phyloP scores from a whole-genome alignment of 2,329 filamentous ascomycete genomes.

The Aspergillus ochraceoroseus region DNA sequence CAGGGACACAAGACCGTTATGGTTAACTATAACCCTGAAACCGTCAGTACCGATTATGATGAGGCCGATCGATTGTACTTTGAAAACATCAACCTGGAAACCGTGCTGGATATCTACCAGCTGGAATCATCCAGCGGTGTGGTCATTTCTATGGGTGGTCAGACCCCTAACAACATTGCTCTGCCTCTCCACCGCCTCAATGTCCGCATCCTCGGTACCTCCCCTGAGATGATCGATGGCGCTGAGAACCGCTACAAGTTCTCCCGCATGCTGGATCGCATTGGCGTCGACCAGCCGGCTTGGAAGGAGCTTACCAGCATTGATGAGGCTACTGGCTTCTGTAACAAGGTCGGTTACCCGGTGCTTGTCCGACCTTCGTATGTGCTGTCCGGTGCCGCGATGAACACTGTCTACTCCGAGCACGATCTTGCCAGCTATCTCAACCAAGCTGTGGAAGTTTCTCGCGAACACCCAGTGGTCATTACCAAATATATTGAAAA shows the following conservation, averaged over 20 bases:
- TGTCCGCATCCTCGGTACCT: slow-evolving; percentile 89
- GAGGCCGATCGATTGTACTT: slow-evolving; percentile 95
- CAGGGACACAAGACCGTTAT: slow-evolving; percentile 90
- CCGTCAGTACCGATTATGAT: slow-evolving; percentile 84
- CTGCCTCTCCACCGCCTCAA: slow-evolving; percentile 81
- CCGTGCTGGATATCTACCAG: slow-evolving; percentile 87
- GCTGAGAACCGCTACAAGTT: slow-evolving; percentile 99
- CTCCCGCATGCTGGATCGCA: slow-evolving; percentile 93
- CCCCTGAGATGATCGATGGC: slow-evolving; percentile 96
- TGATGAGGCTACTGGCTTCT: slow-evolving; percentile 82
- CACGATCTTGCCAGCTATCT: slow-evolving; percentile 86
- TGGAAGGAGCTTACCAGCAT: slow-evolving; percentile 98
- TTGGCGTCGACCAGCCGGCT: slow-evolving; percentile 89
- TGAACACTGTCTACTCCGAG: slow-evolving; percentile 98
- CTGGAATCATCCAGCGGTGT: slow-evolving; percentile 78
- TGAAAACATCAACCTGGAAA: slow-evolving; percentile 89
- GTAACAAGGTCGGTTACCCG: slow-evolving; percentile 81
- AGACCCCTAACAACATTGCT: slow-evolving; percentile 97
- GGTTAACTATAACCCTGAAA: slow-evolving; percentile 92
- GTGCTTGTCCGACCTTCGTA: slow-evolving; percentile 95
- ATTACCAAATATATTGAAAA: slow-evolving; percentile 99
- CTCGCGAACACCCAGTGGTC: slow-evolving; percentile 90
- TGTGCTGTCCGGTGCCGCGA: slow-evolving; percentile 91
- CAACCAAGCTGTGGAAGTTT: slow-evolving; percentile 86
- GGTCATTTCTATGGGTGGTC: slow-evolving; percentile 91